phyloP scores from a whole-genome alignment of 768 basidiomycete species.

The Suillus americanus region DNA sequence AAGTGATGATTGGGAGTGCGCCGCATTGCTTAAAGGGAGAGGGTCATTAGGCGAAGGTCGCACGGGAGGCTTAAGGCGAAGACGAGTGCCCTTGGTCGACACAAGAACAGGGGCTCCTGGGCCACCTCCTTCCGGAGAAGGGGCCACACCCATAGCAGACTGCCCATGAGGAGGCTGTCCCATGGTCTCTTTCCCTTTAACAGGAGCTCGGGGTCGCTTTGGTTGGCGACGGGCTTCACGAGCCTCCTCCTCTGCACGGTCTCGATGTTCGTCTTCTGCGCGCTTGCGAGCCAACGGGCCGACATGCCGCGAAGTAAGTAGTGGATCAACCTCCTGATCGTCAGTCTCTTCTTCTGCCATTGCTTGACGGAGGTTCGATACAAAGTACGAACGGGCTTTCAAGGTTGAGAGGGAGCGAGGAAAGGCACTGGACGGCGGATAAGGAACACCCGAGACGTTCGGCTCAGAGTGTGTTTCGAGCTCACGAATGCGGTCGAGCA shows the following conservation, averaged over 20 bases:
- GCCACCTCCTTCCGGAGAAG: constrained; percentile 15
- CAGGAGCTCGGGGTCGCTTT: constrained; percentile 31
- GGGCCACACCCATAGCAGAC: constrained; percentile 28
- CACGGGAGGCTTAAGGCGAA: constrained; percentile 49
- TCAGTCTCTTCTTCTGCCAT: constrained; percentile 43
- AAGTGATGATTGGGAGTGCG: constrained; percentile 28
- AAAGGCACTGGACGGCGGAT: constrained; percentile 46
- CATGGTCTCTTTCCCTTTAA: constrained; percentile 40
- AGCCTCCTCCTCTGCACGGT: constrained; percentile 46
- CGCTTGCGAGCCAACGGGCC: constrained; percentile 45
- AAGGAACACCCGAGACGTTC: constrained; percentile 28
- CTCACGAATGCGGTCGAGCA: constrained; percentile 62
- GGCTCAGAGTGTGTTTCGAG: constrained; percentile 47
- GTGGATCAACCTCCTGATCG: constrained; percentile 46
- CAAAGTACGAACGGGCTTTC: constrained; percentile 44
- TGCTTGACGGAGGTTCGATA: constrained; percentile 48
- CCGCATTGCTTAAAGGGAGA: constrained; percentile 16
- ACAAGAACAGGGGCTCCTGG: constrained; percentile 36
- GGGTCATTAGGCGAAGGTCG: constrained; percentile 24
- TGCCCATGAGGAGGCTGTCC: constrained; percentile 18
- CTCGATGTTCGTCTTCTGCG: constrained; percentile 41
- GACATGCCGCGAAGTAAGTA: constrained; percentile 45
- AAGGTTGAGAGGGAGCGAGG: constrained; percentile 47
- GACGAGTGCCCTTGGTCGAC: constrained; percentile 45
- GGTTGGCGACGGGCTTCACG: constrained; percentile 39